Percentiles rank a stretch among this genome's conserved stretches.
Evolutionary conservation across 768 basidiomycete genomes (phyloP).

Genomic region (Imleria badia): DNA sequence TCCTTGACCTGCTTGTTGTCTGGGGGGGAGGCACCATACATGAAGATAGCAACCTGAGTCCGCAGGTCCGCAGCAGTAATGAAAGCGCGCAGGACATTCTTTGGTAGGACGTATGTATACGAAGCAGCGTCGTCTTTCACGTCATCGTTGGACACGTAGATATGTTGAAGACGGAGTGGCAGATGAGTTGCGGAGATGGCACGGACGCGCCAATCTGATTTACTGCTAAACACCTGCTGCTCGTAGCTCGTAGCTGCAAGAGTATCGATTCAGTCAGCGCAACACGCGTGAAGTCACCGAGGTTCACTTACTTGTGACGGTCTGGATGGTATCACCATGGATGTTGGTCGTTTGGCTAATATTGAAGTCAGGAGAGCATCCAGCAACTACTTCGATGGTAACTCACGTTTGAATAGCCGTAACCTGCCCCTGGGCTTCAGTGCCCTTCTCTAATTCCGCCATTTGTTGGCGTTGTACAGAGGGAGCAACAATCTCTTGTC

Average conservation of each 20-base stretch:
- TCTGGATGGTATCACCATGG: conserved; percentile 94
- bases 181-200: conserved; percentile 98
- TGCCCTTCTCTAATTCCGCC: conserved; percentile 97
- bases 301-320: conserved; percentile 73
- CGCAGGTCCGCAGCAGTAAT: conserved; percentile 91
- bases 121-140: conserved; percentile 97
- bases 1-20: conserved; percentile 99
- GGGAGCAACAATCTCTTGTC: conserved; percentile 96
- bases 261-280: conserved; percentile 1
- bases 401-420: conserved; percentile 90
- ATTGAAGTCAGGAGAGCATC: conserved; percentile 3
- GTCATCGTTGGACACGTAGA: conserved; percentile 99
- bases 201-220: conserved; percentile 99
- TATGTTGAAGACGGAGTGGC: conserved; percentile 93
- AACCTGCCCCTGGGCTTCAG: conserved; percentile 91
- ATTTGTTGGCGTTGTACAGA: conserved; percentile 98
- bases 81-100: conserved; percentile 94
- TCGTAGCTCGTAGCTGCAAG: conserved; percentile 88
- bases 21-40: conserved; percentile 90
- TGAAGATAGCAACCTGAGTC: conserved; percentile 91
- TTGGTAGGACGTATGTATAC: conserved; percentile 94
- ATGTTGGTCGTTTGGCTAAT: conserved; percentile 91
- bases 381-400: background rate
- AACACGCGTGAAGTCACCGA: background rate
- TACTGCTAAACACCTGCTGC: conserved; percentile 97